Conservation (phyloP, 768 basidiomycete genomes). For the Bullera alba region DNA sequence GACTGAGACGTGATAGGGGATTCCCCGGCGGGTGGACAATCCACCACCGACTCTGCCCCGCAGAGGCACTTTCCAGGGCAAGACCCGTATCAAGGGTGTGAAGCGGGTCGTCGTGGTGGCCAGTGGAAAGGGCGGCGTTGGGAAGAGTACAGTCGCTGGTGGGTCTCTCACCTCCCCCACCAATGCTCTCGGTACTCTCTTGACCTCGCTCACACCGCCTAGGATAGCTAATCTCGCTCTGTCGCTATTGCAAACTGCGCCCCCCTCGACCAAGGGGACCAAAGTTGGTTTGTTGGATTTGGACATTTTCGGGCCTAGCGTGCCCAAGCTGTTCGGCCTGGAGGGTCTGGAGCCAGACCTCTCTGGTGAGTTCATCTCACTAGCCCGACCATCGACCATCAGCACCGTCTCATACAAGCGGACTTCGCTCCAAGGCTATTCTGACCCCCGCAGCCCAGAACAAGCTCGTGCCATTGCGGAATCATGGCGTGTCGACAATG, state of each 20-base stretch:
- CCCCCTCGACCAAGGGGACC: conserved; percentile 37
- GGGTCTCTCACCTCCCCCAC: conserved; percentile 14
- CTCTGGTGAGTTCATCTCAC: no score
- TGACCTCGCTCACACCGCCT: conserved; percentile 1
- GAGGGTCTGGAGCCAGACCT: conserved; percentile 63
- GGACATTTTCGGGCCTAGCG: conserved; percentile 90
- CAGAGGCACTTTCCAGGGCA: conserved; percentile 45
- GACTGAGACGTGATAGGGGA: conserved; percentile 44
- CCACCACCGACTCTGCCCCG: conserved; percentile 49
- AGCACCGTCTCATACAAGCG: no score
- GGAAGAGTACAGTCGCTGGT: conserved; percentile 92
- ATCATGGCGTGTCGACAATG: conserved; percentile 89
- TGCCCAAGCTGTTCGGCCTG: conserved; percentile 88
- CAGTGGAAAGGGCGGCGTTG: conserved; percentile 92
- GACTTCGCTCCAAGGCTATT: no score
- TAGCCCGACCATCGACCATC: no score
- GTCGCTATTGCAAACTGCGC: conserved; percentile 52
- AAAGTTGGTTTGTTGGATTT: conserved; percentile 85
- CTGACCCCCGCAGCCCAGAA: no score
- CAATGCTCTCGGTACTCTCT: neutral
- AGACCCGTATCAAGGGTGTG: conserved; percentile 55
- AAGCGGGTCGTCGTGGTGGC: conserved; percentile 76
- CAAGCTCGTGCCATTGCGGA: conserved; percentile 70
- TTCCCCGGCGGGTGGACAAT: conserved; percentile 45
- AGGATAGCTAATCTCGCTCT: conserved; percentile 50